These are phyloP conservation scores for Chlorella sp. DNA, from an alignment of 139 green algal genomes.

Conservation along the genomic window DNA sequence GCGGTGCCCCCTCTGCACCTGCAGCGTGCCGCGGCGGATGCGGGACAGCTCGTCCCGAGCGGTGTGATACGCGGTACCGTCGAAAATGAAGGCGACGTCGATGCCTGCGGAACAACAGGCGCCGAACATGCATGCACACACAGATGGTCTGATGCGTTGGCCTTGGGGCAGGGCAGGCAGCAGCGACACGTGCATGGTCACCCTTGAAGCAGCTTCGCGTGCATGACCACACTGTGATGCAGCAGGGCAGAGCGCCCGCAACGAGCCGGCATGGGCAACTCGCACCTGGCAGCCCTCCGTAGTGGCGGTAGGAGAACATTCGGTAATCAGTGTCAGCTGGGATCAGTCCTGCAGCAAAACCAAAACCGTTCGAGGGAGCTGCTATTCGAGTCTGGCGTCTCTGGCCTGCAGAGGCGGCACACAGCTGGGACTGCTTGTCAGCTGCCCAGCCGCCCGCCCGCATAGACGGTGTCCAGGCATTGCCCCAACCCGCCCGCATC, in stretches of 20 bases:
- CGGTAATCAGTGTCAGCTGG: slow-evolving; percentile 82
- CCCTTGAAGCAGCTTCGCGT: no score
- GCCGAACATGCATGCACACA: background rate
- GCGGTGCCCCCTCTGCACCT: slow-evolving; percentile 27
- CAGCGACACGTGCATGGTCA: no score
- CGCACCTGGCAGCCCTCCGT: slow-evolving; percentile 56
- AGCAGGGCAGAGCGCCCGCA: no score
- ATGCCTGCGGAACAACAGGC: slow-evolving; percentile 53
- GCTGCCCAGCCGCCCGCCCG: no score
- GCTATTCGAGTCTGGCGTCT: no score
- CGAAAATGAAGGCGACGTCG: slow-evolving; percentile 75
- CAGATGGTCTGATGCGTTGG: background rate
- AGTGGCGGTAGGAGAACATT: slow-evolving; percentile 64
- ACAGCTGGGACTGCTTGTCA: no score
- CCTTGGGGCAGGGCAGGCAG: no score
- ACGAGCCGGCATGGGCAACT: background rate
- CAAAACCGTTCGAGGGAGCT: slow-evolving; percentile 37
- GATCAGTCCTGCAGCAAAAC: slow-evolving; percentile 65
- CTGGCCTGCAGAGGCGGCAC: no score
- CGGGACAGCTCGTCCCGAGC: slow-evolving; percentile 49
- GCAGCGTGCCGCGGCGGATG: slow-evolving; percentile 67
- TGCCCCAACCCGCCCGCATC: no score
- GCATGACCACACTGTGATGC: no score
- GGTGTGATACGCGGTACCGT: slow-evolving; percentile 71
- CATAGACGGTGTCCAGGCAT: no score